Conservation (phyloP, 306 rosid genomes). For the Echinosophora koreensis region DNA sequence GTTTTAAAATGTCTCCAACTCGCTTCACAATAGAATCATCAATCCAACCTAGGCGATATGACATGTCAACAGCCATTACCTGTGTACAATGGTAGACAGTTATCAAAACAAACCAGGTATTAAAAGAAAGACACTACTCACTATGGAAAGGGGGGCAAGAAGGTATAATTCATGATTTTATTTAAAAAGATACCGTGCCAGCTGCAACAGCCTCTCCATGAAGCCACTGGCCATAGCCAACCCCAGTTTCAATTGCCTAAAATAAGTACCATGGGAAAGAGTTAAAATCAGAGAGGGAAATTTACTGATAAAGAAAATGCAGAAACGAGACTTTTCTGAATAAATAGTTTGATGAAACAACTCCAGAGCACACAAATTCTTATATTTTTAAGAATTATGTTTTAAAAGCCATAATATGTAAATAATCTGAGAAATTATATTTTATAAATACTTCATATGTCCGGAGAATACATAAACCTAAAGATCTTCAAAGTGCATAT, state of each 20-base stretch:
- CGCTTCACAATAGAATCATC: constrained; percentile 86
- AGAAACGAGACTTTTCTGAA: constrained; percentile 5
- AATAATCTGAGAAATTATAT: constrained; percentile 15
- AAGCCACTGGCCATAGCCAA: constrained; percentile 95
- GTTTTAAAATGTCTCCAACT: constrained; percentile 69
- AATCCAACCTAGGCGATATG: constrained; percentile 94
- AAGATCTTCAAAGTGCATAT: constrained; percentile 2
- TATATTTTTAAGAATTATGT: constrained; percentile 30
- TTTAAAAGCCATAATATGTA: background rate
- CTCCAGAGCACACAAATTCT: constrained; percentile 20
- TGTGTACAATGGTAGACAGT: constrained; percentile 52
- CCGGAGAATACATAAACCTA: background rate
- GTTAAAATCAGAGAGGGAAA: constrained; percentile 32
- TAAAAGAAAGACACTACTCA: constrained; percentile 6
- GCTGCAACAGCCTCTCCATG: constrained; percentile 99
- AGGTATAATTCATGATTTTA: constrained; percentile 8
- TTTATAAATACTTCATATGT: constrained; percentile 2
- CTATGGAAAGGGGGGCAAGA: constrained; percentile 2
- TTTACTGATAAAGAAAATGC: constrained; percentile 22
- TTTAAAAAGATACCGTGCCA: constrained; percentile 70
- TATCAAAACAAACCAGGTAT: constrained; percentile 32
- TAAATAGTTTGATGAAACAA: constrained; percentile 27
- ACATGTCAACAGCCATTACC: constrained; percentile 98
- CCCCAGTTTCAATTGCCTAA: constrained; percentile 91
- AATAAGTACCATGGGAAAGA: constrained; percentile 40